These are phyloP conservation scores for Bathelium albidoporum DNA, from an alignment of 495 filamentous ascomycete genomes.

Conservation along the genomic window DNA sequence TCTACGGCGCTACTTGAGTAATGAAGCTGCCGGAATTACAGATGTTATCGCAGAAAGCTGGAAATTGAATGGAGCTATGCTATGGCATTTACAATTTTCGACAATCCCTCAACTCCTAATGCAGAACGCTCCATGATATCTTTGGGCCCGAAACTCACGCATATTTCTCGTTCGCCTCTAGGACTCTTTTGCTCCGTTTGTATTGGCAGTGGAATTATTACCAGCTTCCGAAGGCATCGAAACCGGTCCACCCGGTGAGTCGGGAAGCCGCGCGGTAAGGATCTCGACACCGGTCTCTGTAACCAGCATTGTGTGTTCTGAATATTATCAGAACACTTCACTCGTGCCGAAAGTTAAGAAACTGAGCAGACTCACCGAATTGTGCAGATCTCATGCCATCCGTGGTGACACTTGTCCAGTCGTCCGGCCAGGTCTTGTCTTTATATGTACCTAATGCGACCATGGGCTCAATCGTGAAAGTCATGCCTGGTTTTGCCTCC, in stretches of 20 bases:
- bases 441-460: constrained; percentile 32
- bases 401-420: constrained; percentile 36
- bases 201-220: neutral
- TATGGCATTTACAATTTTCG: neutral
- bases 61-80: neutral
- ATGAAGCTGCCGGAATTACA: neutral
- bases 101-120: neutral
- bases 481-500: constrained; percentile 34
- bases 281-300: constrained; percentile 92
- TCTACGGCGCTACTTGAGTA: neutral
- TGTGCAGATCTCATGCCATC: constrained; percentile 33
- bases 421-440: constrained; percentile 38
- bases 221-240: constrained; percentile 44
- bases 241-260: constrained; percentile 78
- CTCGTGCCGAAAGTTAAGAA: neutral
- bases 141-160: neutral
- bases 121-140: neutral
- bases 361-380: constrained; percentile 28
- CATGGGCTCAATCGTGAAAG: constrained; percentile 39
- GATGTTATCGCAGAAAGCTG: neutral
- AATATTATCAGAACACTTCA: neutral
- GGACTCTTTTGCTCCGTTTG: neutral
- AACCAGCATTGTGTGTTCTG: constrained; percentile 88
- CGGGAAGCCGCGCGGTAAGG: constrained; percentile 68
- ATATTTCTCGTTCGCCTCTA: neutral